These are phyloP conservation scores for Solanum pinnatisectum DNA, from an alignment of 257 asterid genomes.

Conservation along the genomic window DNA sequence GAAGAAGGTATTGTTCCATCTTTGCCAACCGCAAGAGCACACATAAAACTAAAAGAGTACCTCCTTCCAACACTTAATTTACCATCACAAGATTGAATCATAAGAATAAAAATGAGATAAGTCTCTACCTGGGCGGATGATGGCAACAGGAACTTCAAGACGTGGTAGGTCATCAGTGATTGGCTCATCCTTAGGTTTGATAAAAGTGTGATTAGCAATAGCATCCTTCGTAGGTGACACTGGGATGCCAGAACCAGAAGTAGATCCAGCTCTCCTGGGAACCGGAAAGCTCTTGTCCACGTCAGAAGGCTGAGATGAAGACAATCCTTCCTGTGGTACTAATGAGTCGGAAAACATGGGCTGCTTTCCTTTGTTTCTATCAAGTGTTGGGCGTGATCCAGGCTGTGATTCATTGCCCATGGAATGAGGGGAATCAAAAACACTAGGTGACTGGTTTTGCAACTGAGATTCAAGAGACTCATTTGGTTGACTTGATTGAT, in stretches of 20 bases:
- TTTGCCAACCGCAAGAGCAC: not conserved
- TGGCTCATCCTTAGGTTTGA: constrained; percentile 26
- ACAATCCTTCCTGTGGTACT: not conserved
- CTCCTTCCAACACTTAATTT: not conserved
- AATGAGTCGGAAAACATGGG: constrained; percentile 8
- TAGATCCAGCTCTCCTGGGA: not conserved
- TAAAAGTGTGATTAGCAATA: not conserved
- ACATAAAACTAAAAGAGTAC: not conserved
- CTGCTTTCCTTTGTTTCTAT: constrained; percentile 15
- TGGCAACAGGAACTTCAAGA: constrained; percentile 2
- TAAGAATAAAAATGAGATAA: not conserved
- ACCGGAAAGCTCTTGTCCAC: constrained; percentile 2
- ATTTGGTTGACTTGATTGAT: not conserved
- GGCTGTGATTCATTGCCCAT: constrained; percentile 5
- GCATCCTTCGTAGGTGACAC: not conserved
- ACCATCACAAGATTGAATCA: not conserved
- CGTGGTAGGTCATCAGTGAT: constrained; percentile 8
- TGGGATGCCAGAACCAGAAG: constrained; percentile 4
- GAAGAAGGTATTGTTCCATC: not conserved
- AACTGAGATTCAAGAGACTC: not conserved
- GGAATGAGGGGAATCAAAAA: not conserved
- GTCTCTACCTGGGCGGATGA: constrained; percentile 12
- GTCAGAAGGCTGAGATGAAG: not conserved
- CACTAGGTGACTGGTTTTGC: not conserved
- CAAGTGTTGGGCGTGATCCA: constrained; percentile 2